These are phyloP conservation scores for Leucoagaricus sp. DNA, from an alignment of 1,284 basidiomycete genomes.

Conservation along the genomic window DNA sequence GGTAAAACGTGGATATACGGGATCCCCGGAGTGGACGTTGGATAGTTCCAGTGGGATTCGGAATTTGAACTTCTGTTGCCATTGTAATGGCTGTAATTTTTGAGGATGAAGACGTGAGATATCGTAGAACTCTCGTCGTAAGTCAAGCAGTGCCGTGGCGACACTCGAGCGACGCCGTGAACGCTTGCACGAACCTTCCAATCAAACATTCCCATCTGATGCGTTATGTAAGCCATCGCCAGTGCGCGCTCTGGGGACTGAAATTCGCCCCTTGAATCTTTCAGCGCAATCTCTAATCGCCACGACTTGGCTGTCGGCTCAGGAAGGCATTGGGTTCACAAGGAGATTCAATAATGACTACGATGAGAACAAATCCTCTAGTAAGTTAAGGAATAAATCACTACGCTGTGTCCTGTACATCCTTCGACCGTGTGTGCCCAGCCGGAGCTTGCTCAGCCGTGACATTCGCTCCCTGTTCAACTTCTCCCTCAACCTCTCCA, in stretches of 20 bases:
- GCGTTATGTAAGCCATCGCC: not conserved
- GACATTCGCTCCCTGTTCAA: not conserved
- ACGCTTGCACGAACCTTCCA: not conserved
- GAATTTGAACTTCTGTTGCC: not conserved
- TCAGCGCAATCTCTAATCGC: too few species aligned
- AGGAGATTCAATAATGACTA: too few species aligned
- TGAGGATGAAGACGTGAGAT: too few species aligned
- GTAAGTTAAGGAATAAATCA: not conserved
- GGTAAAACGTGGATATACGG: slow-evolving; percentile 76
- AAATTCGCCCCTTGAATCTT: not conserved
- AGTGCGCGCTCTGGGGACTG: too few species aligned
- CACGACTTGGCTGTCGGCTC: too few species aligned
- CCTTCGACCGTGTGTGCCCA: not conserved
- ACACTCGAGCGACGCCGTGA: not conserved
- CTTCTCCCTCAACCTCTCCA: not conserved
- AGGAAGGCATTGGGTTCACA: too few species aligned
- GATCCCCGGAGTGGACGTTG: slow-evolving; percentile 73
- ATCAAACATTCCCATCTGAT: not conserved
- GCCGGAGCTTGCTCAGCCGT: not conserved
- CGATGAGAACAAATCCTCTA: too few species aligned
- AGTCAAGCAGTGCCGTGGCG: not conserved
- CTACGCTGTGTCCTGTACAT: not conserved
- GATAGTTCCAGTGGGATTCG: too few species aligned
- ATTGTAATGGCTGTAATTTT: too few species aligned
- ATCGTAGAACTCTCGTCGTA: not conserved